phyloP scores from a whole-genome alignment of 2,329 filamentous ascomycete genomes.

The Cercospora citrullina region DNA sequence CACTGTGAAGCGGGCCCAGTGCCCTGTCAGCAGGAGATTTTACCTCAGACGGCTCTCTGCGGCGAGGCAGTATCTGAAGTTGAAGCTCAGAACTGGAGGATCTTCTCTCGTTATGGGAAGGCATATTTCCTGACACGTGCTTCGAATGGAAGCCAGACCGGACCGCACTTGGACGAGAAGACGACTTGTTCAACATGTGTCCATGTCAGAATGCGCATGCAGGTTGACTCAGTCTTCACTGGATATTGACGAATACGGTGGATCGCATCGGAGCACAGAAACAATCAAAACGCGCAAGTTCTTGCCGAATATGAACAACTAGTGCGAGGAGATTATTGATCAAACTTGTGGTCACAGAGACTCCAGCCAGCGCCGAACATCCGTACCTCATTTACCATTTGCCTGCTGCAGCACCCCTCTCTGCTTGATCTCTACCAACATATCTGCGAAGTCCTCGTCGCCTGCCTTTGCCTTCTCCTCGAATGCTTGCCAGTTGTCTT shows the following conservation, averaged over 20 bases:
- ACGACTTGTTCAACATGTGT: not conserved
- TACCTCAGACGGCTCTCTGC: not conserved
- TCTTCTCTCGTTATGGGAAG: not conserved
- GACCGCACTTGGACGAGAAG: not conserved
- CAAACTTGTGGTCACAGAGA: not conserved
- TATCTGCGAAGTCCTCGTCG: not conserved
- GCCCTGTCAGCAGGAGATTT: not conserved
- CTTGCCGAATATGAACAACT: not conserved
- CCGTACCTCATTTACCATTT: not conserved
- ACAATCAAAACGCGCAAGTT: not conserved
- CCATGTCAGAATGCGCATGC: not conserved
- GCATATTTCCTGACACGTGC: not conserved
- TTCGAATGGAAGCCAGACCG: not conserved
- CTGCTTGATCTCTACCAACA: not conserved
- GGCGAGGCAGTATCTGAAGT: not conserved
- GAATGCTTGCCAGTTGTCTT: not conserved
- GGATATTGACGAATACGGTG: not conserved
- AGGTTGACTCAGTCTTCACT: not conserved
- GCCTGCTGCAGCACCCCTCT: not conserved
- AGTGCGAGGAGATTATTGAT: not conserved
- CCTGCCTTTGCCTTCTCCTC: not conserved
- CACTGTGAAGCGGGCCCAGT: not conserved
- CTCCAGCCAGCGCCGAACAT: not conserved
- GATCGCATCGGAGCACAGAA: not conserved
- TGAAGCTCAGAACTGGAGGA: not conserved